Conservation (phyloP, 2,329 filamentous ascomycete species). For the Dactylella cylindrospora region DNA sequence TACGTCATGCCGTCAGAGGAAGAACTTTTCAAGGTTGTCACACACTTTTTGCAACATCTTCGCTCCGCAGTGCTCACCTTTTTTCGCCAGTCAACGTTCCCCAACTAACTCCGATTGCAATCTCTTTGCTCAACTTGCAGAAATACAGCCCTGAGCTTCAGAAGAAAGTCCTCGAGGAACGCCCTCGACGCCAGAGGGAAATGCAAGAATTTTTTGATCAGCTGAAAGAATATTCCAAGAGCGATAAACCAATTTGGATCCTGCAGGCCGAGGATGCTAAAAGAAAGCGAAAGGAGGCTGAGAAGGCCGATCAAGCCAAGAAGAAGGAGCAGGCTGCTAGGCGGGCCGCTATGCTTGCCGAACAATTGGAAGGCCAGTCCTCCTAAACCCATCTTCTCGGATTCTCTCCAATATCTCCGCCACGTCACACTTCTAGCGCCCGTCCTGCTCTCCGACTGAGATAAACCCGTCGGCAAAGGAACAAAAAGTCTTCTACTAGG, state of each 20-base stretch:
- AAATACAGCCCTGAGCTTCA: conserved; percentile 94
- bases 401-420: no score
- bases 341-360: conserved; percentile 29
- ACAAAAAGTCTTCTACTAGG: no score
- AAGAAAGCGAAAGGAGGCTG: conserved; percentile 19
- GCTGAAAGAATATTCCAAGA: conserved; percentile 86
- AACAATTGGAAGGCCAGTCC: conserved; percentile 27
- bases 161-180: conserved; percentile 77
- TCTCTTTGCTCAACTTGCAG: conserved; percentile 52
- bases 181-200: conserved; percentile 74
- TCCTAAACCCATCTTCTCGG: no score
- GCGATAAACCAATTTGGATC: conserved; percentile 70
- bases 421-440: no score
- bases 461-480: no score
- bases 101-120: background rate
- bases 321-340: conserved; percentile 17
- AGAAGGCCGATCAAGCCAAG: conserved; percentile 7
- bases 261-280: conserved; percentile 32
- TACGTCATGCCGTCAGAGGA: conserved; percentile 83
- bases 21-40: conserved; percentile 61
- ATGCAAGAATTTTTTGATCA: conserved; percentile 84
- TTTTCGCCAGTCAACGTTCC: background rate
- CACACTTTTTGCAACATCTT: background rate
- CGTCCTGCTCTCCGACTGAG: no score
- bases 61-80: background rate